Evolutionary conservation across 805 yeast genomes (phyloP).

Genomic region (Wickerhamiella siamensis): DNA sequence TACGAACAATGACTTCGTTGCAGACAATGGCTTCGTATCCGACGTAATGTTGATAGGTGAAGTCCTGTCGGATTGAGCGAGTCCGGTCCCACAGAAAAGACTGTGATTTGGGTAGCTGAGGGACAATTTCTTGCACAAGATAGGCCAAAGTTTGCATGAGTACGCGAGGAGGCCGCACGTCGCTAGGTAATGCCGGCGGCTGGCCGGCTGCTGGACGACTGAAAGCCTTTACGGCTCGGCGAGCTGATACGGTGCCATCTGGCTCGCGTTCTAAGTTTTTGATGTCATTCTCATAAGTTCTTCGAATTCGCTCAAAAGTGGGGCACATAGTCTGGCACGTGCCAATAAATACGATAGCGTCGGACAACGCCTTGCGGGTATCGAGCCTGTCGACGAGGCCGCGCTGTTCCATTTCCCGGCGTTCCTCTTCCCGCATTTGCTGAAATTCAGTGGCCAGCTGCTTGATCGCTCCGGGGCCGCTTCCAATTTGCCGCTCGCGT

Average conservation of each 20-base stretch:
- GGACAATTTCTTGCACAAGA: constrained; percentile 48
- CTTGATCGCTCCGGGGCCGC: constrained; percentile 41
- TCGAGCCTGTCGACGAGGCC: constrained; percentile 85
- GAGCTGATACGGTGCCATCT: constrained; percentile 41
- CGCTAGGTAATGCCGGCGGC: constrained; percentile 94
- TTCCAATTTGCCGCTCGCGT: constrained; percentile 32
- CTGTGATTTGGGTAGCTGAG: constrained; percentile 67
- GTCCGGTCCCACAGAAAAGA: constrained; percentile 95
- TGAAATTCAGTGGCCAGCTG: constrained; percentile 58
- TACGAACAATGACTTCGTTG: constrained; percentile 78
- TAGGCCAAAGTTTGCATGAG: constrained; percentile 54
- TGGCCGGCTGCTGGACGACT: constrained; percentile 97
- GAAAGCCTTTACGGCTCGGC: constrained; percentile 73
- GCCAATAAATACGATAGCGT: constrained; percentile 80
- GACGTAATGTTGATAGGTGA: constrained; percentile 83
- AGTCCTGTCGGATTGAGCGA: constrained; percentile 90
- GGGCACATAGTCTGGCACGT: constrained; percentile 94
- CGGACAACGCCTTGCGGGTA: constrained; percentile 63
- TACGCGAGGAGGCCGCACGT: constrained; percentile 83
- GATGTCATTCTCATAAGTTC: constrained; percentile 78
- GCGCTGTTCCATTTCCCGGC: constrained; percentile 60
- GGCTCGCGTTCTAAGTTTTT: constrained; percentile 62
- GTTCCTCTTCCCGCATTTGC: constrained; percentile 56
- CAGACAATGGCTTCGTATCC: constrained; percentile 93
- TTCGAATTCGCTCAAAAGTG: constrained; percentile 71